Percentiles rank a stretch among this genome's conserved stretches.
phyloP scores from a whole-genome alignment of 306 rosid genomes.

The Citrullus amarus region DNA sequence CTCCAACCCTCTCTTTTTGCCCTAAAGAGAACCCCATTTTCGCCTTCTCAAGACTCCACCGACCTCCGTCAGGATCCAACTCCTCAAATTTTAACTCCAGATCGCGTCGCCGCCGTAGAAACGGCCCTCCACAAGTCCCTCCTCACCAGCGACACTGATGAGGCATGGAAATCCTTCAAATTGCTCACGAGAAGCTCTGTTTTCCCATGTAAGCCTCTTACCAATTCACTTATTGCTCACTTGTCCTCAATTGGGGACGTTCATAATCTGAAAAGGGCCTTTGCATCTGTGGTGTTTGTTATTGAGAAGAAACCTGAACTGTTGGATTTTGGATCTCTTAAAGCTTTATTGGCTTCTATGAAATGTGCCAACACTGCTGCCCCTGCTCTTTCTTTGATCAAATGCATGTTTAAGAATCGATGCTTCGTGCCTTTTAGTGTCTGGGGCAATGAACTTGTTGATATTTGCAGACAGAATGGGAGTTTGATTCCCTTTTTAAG shows the following conservation, averaged over 20 bases:
- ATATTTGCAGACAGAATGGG: slow-evolving; percentile 38
- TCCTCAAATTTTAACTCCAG: slow-evolving; percentile 27
- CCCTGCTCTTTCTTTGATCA: slow-evolving; percentile 78
- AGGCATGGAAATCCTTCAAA: slow-evolving; percentile 89
- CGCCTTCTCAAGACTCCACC: slow-evolving; percentile 9
- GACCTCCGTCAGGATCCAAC: slow-evolving; percentile 22
- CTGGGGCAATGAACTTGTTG: slow-evolving; percentile 64
- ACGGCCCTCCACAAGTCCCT: slow-evolving; percentile 60
- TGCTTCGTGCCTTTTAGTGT: slow-evolving; percentile 49
- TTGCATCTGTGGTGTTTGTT: slow-evolving; percentile 49
- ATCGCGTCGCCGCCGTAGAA: slow-evolving; percentile 31
- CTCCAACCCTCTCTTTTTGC: slow-evolving; percentile 79
- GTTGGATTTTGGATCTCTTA: slow-evolving; percentile 35
- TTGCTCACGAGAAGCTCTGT: slow-evolving; percentile 42
- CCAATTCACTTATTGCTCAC: slow-evolving; percentile 54
- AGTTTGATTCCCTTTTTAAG: slow-evolving; percentile 44
- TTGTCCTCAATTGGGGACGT: slow-evolving; percentile 53
- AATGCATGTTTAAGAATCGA: slow-evolving; percentile 49
- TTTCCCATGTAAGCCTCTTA: slow-evolving; percentile 68
- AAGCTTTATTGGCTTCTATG: slow-evolving; percentile 41
- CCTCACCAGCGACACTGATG: slow-evolving; percentile 38
- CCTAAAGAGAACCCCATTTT: slow-evolving; percentile 26
- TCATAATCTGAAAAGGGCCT: slow-evolving; percentile 73
- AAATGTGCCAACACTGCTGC: slow-evolving; percentile 52
- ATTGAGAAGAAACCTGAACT: slow-evolving; percentile 47